Evolutionary conservation across 495 filamentous ascomycete genomes (phyloP), one percentile per base, ranked within the genome.

Genomic region (Rhypophila decipiens): DNA sequence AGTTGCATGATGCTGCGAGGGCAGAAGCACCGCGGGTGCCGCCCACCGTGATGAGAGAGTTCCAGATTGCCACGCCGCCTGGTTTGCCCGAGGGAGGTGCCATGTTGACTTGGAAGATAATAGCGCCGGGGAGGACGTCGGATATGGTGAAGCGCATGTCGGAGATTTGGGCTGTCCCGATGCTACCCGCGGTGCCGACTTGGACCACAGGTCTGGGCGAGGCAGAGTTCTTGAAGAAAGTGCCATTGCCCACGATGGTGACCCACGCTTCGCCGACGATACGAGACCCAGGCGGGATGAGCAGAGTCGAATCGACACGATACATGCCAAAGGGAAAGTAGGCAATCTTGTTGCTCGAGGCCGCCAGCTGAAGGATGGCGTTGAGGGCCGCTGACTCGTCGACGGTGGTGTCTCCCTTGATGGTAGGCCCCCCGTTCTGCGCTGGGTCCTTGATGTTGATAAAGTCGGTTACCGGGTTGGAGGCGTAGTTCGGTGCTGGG

Each of bases 61-160:
- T 84, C 77, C 77, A 84, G 41, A 85, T 50, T 0, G 70, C 79
- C 2, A 84, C 80, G 40, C 82, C 75, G 1, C 79, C 80, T 0
- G 73, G 74, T 8, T 58, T 56, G 10, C 50, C 42, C 13, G 76
- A 76, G n/a, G n/a, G n/a, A n/a, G n/a, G n/a, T 0, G 73, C 75
- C 40, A 87, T 67, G 63, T 89, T 86, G 38, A 82, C 68, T 54
- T 78, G 68, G 19, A 77, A 22, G 5, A 73, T 53, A 13, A 73
- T 70, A 22, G 73, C 74, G 5, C 75, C 75, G 1, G 70, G 64
- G 12, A 68, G 61, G 0, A 69, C 63, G 23, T 73, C 71, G 39
- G 61, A 61, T 3, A 76, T 69, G 0, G 66, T 70, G 17, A 78
- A 70, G 11, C 71, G 66, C 67, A 76, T 73, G 35, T 86, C 79